These are phyloP conservation scores for Furcasterigmium furcatum DNA, from an alignment of 2,329 filamentous ascomycete species.

Conservation along the genomic window DNA sequence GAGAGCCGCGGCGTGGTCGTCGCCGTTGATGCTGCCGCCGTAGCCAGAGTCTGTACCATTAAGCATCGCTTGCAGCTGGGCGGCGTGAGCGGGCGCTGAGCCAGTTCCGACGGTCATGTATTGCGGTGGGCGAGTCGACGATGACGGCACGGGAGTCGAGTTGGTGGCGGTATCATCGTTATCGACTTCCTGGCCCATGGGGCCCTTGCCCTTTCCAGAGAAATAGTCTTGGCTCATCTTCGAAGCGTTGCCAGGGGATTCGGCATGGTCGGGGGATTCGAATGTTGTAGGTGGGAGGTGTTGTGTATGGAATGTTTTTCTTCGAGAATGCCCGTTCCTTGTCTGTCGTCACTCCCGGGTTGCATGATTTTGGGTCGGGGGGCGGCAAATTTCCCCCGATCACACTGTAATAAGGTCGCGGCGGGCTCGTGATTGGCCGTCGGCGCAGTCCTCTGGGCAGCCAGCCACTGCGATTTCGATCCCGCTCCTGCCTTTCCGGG, in stretches of 20 bases:
- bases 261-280: constrained; percentile 27
- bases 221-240: constrained; percentile 61
- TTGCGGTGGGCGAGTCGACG: constrained; percentile 43
- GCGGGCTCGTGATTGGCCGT: constrained; percentile 7
- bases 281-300: constrained; percentile 8
- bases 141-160: constrained; percentile 17
- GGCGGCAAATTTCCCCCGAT: constrained; percentile 4
- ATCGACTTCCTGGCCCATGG: constrained; percentile 24
- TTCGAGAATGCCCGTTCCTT: constrained; percentile 6
- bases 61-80: constrained; percentile 75
- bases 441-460: no score
- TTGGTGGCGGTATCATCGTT: constrained; percentile 22
- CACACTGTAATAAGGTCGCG: not conserved
- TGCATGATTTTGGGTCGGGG: constrained; percentile 4
- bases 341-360: constrained; percentile 4
- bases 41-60: constrained; percentile 85
- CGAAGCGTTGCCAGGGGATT: constrained; percentile 19
- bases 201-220: constrained; percentile 50
- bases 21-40: constrained; percentile 72
- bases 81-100: constrained; percentile 75
- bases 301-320: constrained; percentile 12
- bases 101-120: constrained; percentile 91
- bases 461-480: no score
- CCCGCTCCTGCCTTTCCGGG: no score
- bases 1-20: constrained; percentile 32